Conservation (phyloP, 371 early-diverging fungal species). For the Syncephalastrum monosporum region DNA sequence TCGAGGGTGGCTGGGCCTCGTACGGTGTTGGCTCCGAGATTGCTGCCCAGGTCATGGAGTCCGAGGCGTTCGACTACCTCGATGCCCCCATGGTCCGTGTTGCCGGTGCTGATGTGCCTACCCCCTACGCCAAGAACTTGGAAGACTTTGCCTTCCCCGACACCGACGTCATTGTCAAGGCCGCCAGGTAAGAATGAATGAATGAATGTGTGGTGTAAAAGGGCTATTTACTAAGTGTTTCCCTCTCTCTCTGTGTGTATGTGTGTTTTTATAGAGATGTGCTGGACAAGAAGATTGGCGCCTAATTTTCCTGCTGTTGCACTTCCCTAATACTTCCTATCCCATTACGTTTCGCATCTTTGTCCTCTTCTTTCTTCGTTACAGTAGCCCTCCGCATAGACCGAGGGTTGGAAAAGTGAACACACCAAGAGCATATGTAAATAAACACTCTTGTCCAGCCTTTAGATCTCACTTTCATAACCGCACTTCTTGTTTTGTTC, state of each 20-base stretch:
- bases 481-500: no score
- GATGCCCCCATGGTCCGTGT: conserved; percentile 96
- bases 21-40: conserved; percentile 98
- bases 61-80: conserved; percentile 93
- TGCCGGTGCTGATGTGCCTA: conserved; percentile 98
- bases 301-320: conserved; percentile 6
- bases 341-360: conserved; percentile 2
- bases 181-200: conserved; percentile 37
- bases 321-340: conserved; percentile 3
- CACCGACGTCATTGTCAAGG: conserved; percentile 79
- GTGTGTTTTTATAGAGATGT: conserved; percentile 9
- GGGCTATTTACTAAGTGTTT: neutral
- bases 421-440: conserved; percentile 4
- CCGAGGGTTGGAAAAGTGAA: neutral
- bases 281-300: conserved; percentile 21
- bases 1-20: conserved; percentile 98
- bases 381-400: conserved; percentile 2
- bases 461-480: no score
- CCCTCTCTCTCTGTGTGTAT: neutral
- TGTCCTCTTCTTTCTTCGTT: conserved; percentile 5
- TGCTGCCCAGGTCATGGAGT: conserved; percentile 94
- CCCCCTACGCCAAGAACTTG: conserved; percentile 97
- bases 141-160: conserved; percentile 92
- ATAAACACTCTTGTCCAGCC: conserved; percentile 4
- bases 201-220: neutral